Conservation (phyloP, 2,329 filamentous ascomycete species). For the Aspergillus sp. region DNA sequence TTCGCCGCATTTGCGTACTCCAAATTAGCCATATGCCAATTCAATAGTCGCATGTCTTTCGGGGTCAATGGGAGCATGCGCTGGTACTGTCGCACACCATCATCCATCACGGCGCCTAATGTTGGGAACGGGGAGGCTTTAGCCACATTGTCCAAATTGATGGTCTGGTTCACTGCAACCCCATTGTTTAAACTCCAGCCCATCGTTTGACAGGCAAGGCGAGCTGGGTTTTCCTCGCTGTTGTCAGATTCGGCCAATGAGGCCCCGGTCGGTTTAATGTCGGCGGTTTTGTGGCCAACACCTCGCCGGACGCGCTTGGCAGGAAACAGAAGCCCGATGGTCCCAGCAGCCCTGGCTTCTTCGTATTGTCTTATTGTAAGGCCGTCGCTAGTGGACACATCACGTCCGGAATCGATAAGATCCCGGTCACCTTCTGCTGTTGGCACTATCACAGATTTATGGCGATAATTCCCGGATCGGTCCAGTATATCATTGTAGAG, state of each 20-base stretch:
- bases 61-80: constrained; percentile 77
- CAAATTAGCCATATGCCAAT: constrained; percentile 97
- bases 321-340: constrained; percentile 45
- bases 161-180: constrained; percentile 62
- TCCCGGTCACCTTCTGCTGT: constrained; percentile 80
- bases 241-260: constrained; percentile 63
- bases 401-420: constrained; percentile 78
- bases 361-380: constrained; percentile 74
- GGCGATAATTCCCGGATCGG: constrained; percentile 85
- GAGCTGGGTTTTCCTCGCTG: constrained; percentile 69
- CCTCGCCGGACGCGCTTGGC: constrained; percentile 47
- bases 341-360: constrained; percentile 65
- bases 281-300: constrained; percentile 49
- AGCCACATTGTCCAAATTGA: constrained; percentile 70
- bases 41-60: constrained; percentile 85
- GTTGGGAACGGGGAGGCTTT: constrained; percentile 66
- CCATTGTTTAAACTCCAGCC: constrained; percentile 76
- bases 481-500: constrained; percentile 95
- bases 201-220: constrained; percentile 74
- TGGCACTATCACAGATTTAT: constrained; percentile 68
- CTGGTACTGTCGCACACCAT: constrained; percentile 86
- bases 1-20: constrained; percentile 97
- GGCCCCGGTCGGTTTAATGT: constrained; percentile 50
- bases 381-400: constrained; percentile 69
- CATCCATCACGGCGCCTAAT: constrained; percentile 86